Evolutionary conservation across 768 basidiomycete species (phyloP).

Genomic region (Tulasnella sp.): DNA sequence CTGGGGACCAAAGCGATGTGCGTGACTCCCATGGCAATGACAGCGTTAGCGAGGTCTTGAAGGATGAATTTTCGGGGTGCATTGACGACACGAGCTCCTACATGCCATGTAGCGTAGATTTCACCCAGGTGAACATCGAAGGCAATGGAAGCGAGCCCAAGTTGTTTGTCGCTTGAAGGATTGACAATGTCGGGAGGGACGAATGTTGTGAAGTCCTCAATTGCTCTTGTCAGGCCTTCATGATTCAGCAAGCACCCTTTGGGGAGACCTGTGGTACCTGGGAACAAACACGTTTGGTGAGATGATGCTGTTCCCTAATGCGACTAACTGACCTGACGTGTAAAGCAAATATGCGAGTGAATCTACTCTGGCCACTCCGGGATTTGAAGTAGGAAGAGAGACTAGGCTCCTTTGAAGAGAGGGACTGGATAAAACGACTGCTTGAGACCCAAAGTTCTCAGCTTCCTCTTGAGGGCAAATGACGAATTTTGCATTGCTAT

Average conservation of each 20-base stretch:
- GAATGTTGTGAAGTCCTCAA: conserved; percentile 23
- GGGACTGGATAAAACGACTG: no score
- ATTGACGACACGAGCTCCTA: conserved; percentile 34
- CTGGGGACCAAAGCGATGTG: conserved; percentile 42
- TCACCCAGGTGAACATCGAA: conserved; percentile 42
- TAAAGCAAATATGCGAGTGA: conserved; percentile 37
- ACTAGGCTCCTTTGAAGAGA: no score
- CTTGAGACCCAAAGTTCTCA: no score
- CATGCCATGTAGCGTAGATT: conserved; percentile 31
- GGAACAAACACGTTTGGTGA: background rate
- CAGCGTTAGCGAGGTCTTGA: conserved; percentile 32
- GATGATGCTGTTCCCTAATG: no score
- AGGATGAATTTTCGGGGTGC: conserved; percentile 31
- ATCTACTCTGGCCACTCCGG: background rate
- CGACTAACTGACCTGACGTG: conserved; percentile 34
- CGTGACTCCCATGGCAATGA: conserved; percentile 31
- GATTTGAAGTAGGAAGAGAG: no score
- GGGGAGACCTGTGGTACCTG: conserved; percentile 40
- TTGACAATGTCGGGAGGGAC: conserved; percentile 21
- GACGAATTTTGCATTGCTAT: no score
- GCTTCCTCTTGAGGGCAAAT: no score
- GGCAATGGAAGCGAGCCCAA: conserved; percentile 38
- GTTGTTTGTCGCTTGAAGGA: conserved; percentile 25
- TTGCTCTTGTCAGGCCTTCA: conserved; percentile 25
- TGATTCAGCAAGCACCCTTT: conserved; percentile 38